phyloP scores from a whole-genome alignment of 352 stramenopile species.

The Phytophthora colocasiae region DNA sequence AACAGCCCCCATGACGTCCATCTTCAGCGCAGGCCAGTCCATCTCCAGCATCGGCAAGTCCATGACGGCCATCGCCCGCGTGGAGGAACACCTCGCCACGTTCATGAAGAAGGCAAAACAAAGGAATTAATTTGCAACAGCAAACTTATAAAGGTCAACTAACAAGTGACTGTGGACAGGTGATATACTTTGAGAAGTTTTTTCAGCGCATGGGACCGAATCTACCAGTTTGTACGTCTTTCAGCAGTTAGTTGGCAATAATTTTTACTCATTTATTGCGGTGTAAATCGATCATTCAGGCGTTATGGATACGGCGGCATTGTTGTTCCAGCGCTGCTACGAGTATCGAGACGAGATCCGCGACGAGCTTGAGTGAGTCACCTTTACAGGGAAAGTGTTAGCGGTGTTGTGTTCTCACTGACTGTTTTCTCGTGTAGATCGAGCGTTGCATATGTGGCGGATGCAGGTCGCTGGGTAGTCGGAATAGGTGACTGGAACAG shows the following conservation, averaged over 20 bases:
- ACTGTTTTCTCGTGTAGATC: conserved; percentile 43
- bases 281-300: conserved; percentile 33
- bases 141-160: too few species aligned
- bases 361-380: conserved; percentile 78
- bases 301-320: conserved; percentile 56
- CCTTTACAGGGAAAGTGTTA: too few species aligned
- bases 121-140: too few species aligned
- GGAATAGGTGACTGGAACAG: conserved; percentile 88
- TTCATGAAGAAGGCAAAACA: conserved; percentile 83
- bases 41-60: conserved; percentile 89
- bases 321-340: conserved; percentile 80
- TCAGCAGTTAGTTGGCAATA: neutral
- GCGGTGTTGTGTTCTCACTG: conserved; percentile 4
- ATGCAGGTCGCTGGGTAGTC: conserved; percentile 84
- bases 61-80: conserved; percentile 77
- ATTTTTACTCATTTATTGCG: conserved; percentile 2
- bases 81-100: conserved; percentile 80
- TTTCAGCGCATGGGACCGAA: conserved; percentile 76
- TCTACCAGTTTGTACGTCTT: conserved; percentile 54
- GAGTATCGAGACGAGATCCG: conserved; percentile 87
- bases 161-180: conserved; percentile 39
- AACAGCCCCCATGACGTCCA: conserved; percentile 57
- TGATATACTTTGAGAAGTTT: conserved; percentile 87
- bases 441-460: conserved; percentile 71
- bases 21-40: conserved; percentile 86